Conservation (phyloP, 257 asterid species). For the Petunia axillaris region DNA sequence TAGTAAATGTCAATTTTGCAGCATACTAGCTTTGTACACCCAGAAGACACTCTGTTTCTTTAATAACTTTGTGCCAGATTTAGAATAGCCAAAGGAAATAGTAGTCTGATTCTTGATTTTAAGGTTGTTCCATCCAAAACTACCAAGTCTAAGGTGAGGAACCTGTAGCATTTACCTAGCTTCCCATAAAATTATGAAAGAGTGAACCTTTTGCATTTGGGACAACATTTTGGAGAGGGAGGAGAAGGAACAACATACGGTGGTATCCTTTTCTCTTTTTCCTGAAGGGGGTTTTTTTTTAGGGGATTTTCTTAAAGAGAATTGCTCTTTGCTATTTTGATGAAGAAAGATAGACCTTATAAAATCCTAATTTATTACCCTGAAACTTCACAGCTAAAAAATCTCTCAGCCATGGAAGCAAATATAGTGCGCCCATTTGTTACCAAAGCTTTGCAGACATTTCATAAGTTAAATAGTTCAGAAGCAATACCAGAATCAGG, state of each 20-base stretch:
- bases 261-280: not conserved
- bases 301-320: not conserved
- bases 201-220: not conserved
- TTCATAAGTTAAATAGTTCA: conserved; percentile 70
- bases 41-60: not conserved
- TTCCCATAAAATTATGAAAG: not conserved
- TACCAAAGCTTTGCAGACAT: conserved; percentile 76
- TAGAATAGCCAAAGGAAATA: not conserved
- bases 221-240: not conserved
- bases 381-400: conserved; percentile 65
- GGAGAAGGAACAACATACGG: not conserved
- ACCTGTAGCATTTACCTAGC: not conserved
- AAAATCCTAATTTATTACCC: not conserved
- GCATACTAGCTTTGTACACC: not conserved
- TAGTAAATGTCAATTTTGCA: too few relatives aligned
- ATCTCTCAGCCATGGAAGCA: conserved; percentile 96
- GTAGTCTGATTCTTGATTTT: not conserved
- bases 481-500: conserved; percentile 79
- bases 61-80: not conserved
- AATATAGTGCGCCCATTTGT: conserved; percentile 91
- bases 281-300: not conserved
- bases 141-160: not conserved
- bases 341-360: not conserved
- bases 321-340: not conserved
- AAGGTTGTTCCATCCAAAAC: not conserved